Conservation (phyloP, 2,329 filamentous ascomycete species). For the Aureobasidium sp. region DNA sequence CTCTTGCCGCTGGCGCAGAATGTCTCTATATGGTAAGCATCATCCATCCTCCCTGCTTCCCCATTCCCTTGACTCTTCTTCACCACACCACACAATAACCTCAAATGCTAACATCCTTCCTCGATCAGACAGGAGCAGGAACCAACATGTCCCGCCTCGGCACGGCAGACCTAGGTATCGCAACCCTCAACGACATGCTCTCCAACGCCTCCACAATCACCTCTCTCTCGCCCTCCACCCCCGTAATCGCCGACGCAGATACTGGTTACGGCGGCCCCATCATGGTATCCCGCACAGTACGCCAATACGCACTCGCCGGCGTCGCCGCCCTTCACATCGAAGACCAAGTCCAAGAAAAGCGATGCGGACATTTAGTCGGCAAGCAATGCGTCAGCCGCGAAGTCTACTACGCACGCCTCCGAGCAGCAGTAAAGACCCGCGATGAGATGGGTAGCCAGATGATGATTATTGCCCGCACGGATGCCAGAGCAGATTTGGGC, state of each 20-base stretch:
- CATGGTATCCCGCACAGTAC: constrained; percentile 47
- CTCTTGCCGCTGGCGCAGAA: constrained; percentile 54
- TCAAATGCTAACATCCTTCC: neutral
- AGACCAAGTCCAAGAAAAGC: constrained; percentile 56
- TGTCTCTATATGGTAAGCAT: constrained; percentile 56
- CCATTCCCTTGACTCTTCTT: neutral
- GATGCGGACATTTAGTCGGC: constrained; percentile 55
- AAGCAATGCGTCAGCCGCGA: constrained; percentile 50
- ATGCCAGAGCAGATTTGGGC: constrained; percentile 49
- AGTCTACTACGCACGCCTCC: constrained; percentile 48
- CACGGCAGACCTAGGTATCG: constrained; percentile 55
- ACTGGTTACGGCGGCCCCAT: constrained; percentile 49
- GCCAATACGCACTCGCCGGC: constrained; percentile 46
- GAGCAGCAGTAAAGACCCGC: constrained; percentile 46
- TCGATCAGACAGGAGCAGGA: constrained; percentile 53
- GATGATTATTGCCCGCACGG: constrained; percentile 57
- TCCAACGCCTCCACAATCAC: constrained; percentile 58
- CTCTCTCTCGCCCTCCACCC: constrained; percentile 45
- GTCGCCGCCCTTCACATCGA: constrained; percentile 55
- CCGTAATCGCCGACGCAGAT: constrained; percentile 55
- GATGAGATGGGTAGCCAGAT: constrained; percentile 46
- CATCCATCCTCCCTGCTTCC: neutral
- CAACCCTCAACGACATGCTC: constrained; percentile 55
- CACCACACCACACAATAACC: neutral
- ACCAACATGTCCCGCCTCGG: constrained; percentile 54